Conservation (phyloP, 2,329 filamentous ascomycete species). For the Pyrenophora graminea region DNA sequence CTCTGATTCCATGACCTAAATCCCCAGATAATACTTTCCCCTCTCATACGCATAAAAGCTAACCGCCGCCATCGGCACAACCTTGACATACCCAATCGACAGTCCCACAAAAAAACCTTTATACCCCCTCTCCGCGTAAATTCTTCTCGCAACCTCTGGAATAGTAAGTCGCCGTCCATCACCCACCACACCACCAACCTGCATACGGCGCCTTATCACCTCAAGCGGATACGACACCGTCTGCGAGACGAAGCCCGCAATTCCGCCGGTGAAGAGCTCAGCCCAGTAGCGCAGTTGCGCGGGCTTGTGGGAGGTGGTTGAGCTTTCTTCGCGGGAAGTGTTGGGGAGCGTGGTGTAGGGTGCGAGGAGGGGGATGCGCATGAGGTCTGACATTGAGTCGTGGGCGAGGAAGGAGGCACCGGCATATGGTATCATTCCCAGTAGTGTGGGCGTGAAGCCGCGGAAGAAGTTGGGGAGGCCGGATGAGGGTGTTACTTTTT, state of each 20-base stretch:
- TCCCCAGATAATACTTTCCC: slow-evolving; percentile 61
- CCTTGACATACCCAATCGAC: slow-evolving; percentile 92
- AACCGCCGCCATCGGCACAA: slow-evolving; percentile 83
- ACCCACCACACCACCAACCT: slow-evolving; percentile 91
- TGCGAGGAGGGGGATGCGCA: slow-evolving; percentile 71
- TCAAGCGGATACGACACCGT: slow-evolving; percentile 93
- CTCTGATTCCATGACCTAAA: slow-evolving; percentile 31
- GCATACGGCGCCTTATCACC: slow-evolving; percentile 90
- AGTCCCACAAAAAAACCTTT: slow-evolving; percentile 90
- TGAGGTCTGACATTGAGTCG: slow-evolving; percentile 82
- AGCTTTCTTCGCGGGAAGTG: slow-evolving; percentile 48
- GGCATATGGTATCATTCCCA: slow-evolving; percentile 96
- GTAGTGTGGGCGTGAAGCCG: slow-evolving; percentile 84
- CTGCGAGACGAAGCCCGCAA: slow-evolving; percentile 87
- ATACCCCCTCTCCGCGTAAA: slow-evolving; percentile 74
- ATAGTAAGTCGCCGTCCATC: slow-evolving; percentile 82
- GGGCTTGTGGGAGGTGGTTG: slow-evolving; percentile 58
- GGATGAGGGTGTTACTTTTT: slow-evolving; percentile 61
- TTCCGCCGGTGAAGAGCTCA: slow-evolving; percentile 79
- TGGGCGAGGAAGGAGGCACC: slow-evolving; percentile 95
- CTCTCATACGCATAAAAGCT: slow-evolving; percentile 71
- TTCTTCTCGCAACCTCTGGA: slow-evolving; percentile 74
- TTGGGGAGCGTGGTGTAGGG: slow-evolving; percentile 75
- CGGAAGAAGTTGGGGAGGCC: slow-evolving; percentile 92
- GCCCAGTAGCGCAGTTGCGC: slow-evolving; percentile 82